phyloP scores from a whole-genome alignment of 139 green algal species.

The Haematococcus lacustris region DNA sequence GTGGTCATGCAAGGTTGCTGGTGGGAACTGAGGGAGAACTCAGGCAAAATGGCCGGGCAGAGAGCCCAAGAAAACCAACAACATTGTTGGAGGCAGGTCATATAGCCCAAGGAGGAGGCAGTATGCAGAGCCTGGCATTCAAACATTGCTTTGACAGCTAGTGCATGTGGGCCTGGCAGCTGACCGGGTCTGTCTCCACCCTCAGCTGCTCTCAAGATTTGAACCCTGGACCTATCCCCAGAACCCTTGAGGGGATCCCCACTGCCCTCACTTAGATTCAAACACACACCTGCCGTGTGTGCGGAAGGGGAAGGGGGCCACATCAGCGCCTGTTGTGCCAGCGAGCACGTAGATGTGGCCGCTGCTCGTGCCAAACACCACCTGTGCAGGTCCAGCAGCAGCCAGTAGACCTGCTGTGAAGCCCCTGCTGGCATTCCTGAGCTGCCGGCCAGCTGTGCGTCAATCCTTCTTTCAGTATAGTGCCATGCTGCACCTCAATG shows the following conservation, averaged over 20 bases:
- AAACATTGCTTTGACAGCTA: background rate
- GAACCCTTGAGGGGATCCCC: background rate
- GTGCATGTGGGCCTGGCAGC: background rate
- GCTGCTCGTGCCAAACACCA: constrained; percentile 63
- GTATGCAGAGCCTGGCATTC: background rate
- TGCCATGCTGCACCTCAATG: background rate
- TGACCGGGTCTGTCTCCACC: background rate
- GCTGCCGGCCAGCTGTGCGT: background rate
- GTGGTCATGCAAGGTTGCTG: background rate
- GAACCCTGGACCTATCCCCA: background rate
- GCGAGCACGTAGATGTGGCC: constrained; percentile 76
- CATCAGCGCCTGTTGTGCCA: constrained; percentile 49
- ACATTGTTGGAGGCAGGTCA: background rate
- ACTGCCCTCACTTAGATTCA: background rate
- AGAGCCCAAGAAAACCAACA: background rate
- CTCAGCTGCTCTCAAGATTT: background rate
- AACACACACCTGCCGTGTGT: constrained; percentile 35
- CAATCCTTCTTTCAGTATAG: background rate
- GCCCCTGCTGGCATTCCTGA: background rate
- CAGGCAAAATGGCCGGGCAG: background rate
- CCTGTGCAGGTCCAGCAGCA: background rate
- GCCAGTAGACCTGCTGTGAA: background rate
- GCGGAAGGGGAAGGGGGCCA: constrained; percentile 75
- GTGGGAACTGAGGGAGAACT: background rate
- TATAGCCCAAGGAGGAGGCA: too few species aligned